Percentiles rank a stretch among this genome's conserved stretches.
Conservation (phyloP, 768 basidiomycete species). For the Mycena amicta region DNA sequence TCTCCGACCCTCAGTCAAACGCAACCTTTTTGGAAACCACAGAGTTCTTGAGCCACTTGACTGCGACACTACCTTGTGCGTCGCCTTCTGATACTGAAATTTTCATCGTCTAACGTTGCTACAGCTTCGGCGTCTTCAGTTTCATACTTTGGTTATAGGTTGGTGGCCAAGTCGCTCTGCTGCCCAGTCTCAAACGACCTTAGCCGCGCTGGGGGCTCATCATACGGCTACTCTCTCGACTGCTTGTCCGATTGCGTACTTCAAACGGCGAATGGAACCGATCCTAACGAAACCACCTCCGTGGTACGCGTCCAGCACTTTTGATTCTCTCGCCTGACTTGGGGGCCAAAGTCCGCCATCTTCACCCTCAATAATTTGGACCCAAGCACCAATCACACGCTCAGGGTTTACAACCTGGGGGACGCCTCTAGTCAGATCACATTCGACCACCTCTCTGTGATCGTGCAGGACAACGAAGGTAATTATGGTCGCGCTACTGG, state of each 20-base stretch:
- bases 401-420: conserved; percentile 30
- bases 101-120: not conserved
- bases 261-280: conserved; percentile 26
- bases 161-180: not conserved
- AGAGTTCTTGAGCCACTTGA: conserved; percentile 19
- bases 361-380: conserved; percentile 31
- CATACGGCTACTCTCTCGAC: conserved; percentile 34
- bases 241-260: conserved; percentile 17
- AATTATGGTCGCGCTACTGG: not conserved
- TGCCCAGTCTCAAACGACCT: not conserved
- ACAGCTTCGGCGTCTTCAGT: conserved; percentile 29
- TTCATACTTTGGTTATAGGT: conserved; percentile 31
- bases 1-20: conserved; percentile 2
- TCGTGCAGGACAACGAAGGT: conserved; percentile 11
- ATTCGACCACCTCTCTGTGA: conserved; percentile 27
- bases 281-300: conserved; percentile 23
- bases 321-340: not conserved
- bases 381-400: conserved; percentile 24
- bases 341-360: conserved; percentile 24
- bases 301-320: not conserved
- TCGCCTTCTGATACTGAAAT: not conserved
- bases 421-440: conserved; percentile 27
- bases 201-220: conserved; percentile 22
- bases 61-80: conserved; percentile 30
- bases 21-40: not conserved